Evolutionary conservation across 2,329 filamentous ascomycete species (phyloP).

Genomic region (Cladosporium sp.): DNA sequence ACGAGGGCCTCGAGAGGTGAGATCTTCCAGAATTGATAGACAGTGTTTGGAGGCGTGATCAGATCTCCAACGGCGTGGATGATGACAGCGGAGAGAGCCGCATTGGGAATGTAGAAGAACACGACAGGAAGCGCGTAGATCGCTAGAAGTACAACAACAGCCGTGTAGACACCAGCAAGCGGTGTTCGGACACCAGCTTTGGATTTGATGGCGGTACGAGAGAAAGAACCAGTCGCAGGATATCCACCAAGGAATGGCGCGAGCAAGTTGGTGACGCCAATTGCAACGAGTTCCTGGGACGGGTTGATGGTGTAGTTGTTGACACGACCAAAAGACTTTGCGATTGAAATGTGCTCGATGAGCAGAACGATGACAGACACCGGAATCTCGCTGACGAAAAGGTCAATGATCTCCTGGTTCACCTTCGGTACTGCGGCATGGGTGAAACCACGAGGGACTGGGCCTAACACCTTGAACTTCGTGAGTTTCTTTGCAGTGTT

Average conservation of each 20-base stretch:
- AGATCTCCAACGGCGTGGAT: constrained; percentile 94
- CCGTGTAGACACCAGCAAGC: constrained; percentile 84
- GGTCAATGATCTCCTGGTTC: constrained; percentile 60
- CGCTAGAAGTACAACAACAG: constrained; percentile 76
- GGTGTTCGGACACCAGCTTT: constrained; percentile 93
- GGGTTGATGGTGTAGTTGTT: constrained; percentile 97
- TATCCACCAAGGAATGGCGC: constrained; percentile 91
- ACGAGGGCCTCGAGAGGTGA: constrained; percentile 86
- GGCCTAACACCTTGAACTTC: constrained; percentile 66
- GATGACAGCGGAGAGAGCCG: constrained; percentile 79
- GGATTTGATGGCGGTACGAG: constrained; percentile 91
- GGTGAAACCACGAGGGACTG: constrained; percentile 81
- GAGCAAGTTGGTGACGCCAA: constrained; percentile 83
- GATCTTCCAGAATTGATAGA: constrained; percentile 94
- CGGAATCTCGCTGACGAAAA: constrained; percentile 70
- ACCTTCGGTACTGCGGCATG: constrained; percentile 70
- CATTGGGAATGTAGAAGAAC: constrained; percentile 89
- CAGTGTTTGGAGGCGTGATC: constrained; percentile 82
- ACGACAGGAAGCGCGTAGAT: constrained; percentile 84
- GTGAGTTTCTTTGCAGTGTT: constrained; percentile 38
- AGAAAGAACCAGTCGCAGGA: constrained; percentile 92
- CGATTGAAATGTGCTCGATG: constrained; percentile 95
- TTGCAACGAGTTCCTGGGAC: constrained; percentile 92
- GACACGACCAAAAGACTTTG: constrained; percentile 91
- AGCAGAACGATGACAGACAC: constrained; percentile 88